A percentile compares a stretch with the other conserved stretches of the same genome.
Evolutionary conservation across 495 filamentous ascomycete genomes (phyloP).

Genomic region (Immersiella caudata): DNA sequence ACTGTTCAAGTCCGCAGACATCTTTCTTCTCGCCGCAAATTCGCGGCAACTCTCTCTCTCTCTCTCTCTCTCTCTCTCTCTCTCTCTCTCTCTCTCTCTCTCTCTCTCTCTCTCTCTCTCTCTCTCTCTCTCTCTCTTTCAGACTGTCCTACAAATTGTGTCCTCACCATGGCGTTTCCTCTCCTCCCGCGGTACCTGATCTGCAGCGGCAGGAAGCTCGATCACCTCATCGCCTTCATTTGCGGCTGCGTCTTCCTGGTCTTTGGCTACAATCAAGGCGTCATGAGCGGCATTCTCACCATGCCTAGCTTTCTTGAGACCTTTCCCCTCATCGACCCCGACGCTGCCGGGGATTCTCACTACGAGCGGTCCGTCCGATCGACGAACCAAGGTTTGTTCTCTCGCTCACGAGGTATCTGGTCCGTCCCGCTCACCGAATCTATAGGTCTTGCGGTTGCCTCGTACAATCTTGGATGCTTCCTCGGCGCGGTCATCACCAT

Average conservation of each 20-base stretch:
- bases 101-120: too few species aligned
- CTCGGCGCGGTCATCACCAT: constrained; percentile 68
- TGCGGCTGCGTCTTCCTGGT: constrained; percentile 72
- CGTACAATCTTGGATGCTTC: constrained; percentile 80
- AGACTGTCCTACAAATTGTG: too few species aligned
- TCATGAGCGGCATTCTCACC: constrained; percentile 63
- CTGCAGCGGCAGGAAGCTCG: not conserved
- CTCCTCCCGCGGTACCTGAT: too few species aligned
- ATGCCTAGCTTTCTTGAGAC: constrained; percentile 55
- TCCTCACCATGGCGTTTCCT: too few species aligned
- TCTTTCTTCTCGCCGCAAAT: too few species aligned
- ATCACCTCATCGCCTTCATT: constrained; percentile 67
- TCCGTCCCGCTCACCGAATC: not conserved
- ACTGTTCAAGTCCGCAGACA: too few species aligned
- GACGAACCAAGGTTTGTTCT: not conserved
- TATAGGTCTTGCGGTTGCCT: constrained; percentile 28
- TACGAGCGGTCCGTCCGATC: not conserved
- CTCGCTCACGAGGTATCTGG: not conserved
- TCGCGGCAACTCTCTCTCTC: too few species aligned
- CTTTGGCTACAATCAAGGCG: constrained; percentile 55
- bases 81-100: too few species aligned
- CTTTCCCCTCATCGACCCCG: constrained; percentile 61
- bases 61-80: too few species aligned
- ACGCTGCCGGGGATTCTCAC: constrained; percentile 15
- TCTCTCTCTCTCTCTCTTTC: too few species aligned